Conservation (phyloP, 164 flowering plant genomes). For the Nymphaea thermarum region DNA sequence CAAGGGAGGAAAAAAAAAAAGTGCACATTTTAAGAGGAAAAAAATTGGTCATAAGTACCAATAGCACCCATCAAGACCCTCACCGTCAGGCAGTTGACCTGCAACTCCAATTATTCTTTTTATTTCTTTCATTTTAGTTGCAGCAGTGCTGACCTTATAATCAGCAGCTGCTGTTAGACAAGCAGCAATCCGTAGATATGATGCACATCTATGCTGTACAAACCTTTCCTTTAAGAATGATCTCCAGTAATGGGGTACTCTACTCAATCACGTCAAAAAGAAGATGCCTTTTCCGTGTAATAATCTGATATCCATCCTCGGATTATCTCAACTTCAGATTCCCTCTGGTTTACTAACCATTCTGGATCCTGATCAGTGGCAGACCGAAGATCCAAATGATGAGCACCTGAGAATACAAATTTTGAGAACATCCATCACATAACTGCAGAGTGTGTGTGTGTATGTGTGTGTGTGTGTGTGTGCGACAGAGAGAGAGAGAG, state of each 20-base stretch:
- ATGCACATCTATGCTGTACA: not conserved
- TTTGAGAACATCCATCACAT: not conserved
- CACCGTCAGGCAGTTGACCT: too few species aligned
- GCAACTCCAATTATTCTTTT: too few species aligned
- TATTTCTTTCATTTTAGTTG: too few species aligned
- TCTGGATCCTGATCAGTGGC: slow-evolving; percentile 60
- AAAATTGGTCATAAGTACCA: too few species aligned
- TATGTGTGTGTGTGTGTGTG: not conserved
- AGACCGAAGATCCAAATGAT: slow-evolving; percentile 80
- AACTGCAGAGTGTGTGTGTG: not conserved
- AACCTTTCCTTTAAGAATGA: slow-evolving; percentile 7
- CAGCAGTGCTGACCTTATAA: too few species aligned
- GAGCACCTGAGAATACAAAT: slow-evolving; percentile 48
- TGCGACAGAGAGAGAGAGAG: too few species aligned
- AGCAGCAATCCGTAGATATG: too few species aligned
- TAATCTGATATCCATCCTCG: slow-evolving; percentile 49
- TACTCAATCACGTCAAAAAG: slow-evolving; percentile 1
- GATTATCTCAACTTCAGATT: slow-evolving; percentile 46
- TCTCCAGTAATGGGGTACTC: too few species aligned
- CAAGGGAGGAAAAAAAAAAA: too few species aligned
- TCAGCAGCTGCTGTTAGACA: too few species aligned
- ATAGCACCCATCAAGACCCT: too few species aligned
- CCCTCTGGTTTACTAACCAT: slow-evolving; percentile 70
- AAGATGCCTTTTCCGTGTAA: slow-evolving; percentile 16
- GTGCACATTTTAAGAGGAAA: too few species aligned